Conservation (phyloP, 805 yeast genomes). For the Schwanniomyces sp. region DNA sequence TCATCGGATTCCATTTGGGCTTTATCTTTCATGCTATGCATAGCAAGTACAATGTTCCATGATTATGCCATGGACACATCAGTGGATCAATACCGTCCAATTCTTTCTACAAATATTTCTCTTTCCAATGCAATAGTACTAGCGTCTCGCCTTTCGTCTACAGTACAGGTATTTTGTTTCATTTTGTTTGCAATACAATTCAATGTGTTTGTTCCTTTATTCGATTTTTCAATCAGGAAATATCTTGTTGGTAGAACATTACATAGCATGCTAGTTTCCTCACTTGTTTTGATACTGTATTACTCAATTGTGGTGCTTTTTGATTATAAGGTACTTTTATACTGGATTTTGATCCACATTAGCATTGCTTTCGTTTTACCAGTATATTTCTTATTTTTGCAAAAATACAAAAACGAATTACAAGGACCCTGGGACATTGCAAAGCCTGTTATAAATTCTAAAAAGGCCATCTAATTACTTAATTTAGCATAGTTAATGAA, state of each 20-base stretch:
- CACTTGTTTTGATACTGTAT: conserved; percentile 14
- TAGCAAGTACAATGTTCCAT: conserved; percentile 65
- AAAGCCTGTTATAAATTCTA: conserved; percentile 52
- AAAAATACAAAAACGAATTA: conserved; percentile 77
- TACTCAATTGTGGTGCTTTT: conserved; percentile 24
- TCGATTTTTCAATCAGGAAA: conserved; percentile 59
- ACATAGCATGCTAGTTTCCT: conserved; percentile 19
- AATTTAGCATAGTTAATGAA: not conserved
- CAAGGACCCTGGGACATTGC: conserved; percentile 96
- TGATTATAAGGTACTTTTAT: conserved; percentile 28
- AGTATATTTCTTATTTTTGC: conserved; percentile 65
- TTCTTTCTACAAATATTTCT: conserved; percentile 77
- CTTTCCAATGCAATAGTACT: conserved; percentile 84
- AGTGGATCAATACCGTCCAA: conserved; percentile 39
- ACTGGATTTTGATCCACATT: conserved; percentile 53
- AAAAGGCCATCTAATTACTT: not conserved
- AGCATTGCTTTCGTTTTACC: conserved; percentile 62
- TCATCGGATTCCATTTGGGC: conserved; percentile 97
- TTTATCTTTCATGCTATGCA: conserved; percentile 72
- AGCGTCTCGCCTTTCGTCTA: conserved; percentile 80
- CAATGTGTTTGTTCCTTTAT: conserved; percentile 71
- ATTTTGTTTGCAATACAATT: conserved; percentile 69
- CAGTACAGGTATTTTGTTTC: conserved; percentile 80
- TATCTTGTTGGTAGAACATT: conserved; percentile 25
- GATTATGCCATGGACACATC: conserved; percentile 61